phyloP scores from a whole-genome alignment of 2,329 filamentous ascomycete species.

The Penicillium sp. region DNA sequence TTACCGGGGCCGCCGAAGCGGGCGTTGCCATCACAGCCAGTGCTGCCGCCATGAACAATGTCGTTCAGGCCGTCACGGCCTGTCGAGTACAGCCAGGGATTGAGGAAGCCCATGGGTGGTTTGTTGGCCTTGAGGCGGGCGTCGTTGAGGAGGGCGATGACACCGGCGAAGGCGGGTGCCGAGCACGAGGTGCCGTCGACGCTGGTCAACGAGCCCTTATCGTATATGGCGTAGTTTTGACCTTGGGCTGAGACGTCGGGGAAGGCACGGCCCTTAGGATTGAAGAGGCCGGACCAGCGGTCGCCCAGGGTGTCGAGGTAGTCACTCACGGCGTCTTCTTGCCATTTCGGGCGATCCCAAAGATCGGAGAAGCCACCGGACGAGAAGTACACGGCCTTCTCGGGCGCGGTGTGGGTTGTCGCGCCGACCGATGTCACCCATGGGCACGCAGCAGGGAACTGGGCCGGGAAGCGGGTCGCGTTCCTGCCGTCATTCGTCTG shows the following conservation, averaged over 20 bases:
- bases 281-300: constrained; percentile 25
- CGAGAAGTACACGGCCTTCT: constrained; percentile 35
- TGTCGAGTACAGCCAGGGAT: constrained; percentile 50
- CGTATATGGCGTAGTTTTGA: constrained; percentile 26
- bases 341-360: constrained; percentile 32
- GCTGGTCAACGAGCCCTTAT: constrained; percentile 21
- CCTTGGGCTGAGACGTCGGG: constrained; percentile 37
- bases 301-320: constrained; percentile 28
- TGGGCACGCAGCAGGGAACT: constrained; percentile 35
- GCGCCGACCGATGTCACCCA: constrained; percentile 38
- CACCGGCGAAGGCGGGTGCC: constrained; percentile 49
- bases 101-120: constrained; percentile 49
- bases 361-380: constrained; percentile 36
- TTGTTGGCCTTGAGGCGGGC: constrained; percentile 46
- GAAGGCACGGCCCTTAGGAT: constrained; percentile 32
- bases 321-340: constrained; percentile 26
- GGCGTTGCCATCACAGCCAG: constrained; percentile 39
- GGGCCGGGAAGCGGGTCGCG: constrained; percentile 35
- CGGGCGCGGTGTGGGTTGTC: constrained; percentile 32
- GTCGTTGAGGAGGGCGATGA: constrained; percentile 57
- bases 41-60: constrained; percentile 41
- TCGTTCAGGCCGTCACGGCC: constrained; percentile 41
- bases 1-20: constrained; percentile 37
- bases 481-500: constrained; percentile 30
- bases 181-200: constrained; percentile 43